Evolutionary conservation across 257 asterid genomes (phyloP).

Genomic region (Scutellaria minor): DNA sequence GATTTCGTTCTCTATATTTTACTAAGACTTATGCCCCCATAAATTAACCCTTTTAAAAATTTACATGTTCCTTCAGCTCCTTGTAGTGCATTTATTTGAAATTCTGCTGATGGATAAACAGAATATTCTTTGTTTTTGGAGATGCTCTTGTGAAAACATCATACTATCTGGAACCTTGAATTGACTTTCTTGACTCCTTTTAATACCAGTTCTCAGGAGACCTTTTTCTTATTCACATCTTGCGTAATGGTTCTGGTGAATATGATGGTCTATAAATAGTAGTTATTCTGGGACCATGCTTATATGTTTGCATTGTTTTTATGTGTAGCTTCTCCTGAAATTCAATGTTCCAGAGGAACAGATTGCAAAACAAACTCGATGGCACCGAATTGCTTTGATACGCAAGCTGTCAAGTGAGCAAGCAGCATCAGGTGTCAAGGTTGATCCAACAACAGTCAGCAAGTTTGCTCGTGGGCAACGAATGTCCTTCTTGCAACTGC

Average conservation of each 20-base stretch:
- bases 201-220: conserved; percentile 5
- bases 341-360: conserved; percentile 95
- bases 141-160: conserved; percentile 15
- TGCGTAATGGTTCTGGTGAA: background rate
- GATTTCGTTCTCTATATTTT: conserved; percentile 13
- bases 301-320: conserved; percentile 31
- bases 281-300: conserved; percentile 27
- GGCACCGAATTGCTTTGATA: conserved; percentile 97
- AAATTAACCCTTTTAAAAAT: too few relatives aligned
- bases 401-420: conserved; percentile 99
- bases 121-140: background rate
- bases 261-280: conserved; percentile 14
- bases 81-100: conserved; percentile 15
- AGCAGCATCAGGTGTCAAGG: conserved; percentile 97
- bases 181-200: conserved; percentile 19
- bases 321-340: conserved; percentile 83
- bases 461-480: conserved; percentile 99
- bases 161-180: conserved; percentile 19
- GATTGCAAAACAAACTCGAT: conserved; percentile 82
- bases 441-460: conserved; percentile 93
- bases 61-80: background rate
- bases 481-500: conserved; percentile 98
- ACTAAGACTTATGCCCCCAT: background rate
- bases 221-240: conserved; percentile 4
- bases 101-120: conserved; percentile 1